Evolutionary conservation across 371 early-diverging fungal genomes (phyloP), one percentile per base, ranked within the genome.

Genomic region (Saksenaea oblongispora): DNA sequence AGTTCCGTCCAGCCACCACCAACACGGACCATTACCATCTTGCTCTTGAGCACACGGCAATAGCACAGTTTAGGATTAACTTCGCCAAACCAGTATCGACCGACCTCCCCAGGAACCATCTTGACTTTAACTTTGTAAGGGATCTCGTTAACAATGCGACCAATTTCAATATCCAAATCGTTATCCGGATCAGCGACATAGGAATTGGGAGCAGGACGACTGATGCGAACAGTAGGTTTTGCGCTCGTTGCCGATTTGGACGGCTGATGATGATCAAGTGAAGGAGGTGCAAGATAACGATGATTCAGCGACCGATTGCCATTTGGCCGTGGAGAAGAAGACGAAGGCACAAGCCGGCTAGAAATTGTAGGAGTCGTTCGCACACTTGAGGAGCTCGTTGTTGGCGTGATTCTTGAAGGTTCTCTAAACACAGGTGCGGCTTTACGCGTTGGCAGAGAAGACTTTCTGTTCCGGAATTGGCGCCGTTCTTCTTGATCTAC

Each of bases 1-100:
- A 89, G 65, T 59, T 89, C 89, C 4, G 75, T 80, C 92, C 92
- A 92, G 18, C 92, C 92, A 62, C 92, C 92, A 14, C 92, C 92
- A 1, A 92, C 89, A 31, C 92, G 85, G 28, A 92, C 91, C 90
- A 92, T 90, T 36, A 92, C 91, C 80, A 86, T 84, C 1, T 86
- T 78, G 54, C 84, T 84, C 51, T 84, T 72, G 41, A 92, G 70
- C 31, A 91, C 83, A 56, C 91, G 87, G 57, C 92, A 92, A 65
- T 87, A 89, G 17, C 87, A 88, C 13, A 89, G 62, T 62, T 89
- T 88, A 14, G 89, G 89, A 61, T 89, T 87, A 28, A 80, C 69
- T 22, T 87, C 86, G 22, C 91, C 91, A 76, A 91, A 89, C 86
- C 88, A 84, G 69, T 92, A 90, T 37, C 84, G 79, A 24, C 89